Conservation (phyloP, 352 stramenopile genomes). For the Globisporangium orthogonon region DNA sequence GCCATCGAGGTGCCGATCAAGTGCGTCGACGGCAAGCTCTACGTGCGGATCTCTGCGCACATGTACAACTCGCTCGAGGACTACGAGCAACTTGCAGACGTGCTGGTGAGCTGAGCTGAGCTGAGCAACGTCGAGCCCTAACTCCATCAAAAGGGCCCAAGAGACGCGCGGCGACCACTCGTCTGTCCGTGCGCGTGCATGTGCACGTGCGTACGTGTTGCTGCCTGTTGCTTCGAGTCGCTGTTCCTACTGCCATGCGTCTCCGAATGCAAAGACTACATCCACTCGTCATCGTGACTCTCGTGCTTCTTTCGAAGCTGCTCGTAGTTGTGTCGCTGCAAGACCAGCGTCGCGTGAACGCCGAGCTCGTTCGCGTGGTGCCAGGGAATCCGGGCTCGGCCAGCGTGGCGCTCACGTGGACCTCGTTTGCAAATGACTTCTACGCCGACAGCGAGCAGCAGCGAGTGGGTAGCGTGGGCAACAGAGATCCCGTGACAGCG, state of each 20-base stretch:
- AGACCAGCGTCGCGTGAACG: conserved; percentile 18
- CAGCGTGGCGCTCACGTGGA: conserved; percentile 34
- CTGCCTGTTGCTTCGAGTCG: too few relatives aligned
- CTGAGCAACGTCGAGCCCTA: too few relatives aligned
- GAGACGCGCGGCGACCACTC: too few relatives aligned
- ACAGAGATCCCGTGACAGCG: conserved; percentile 24
- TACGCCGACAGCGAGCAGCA: conserved; percentile 7
- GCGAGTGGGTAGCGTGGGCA: conserved; percentile 11
- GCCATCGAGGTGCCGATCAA: conserved; percentile 92
- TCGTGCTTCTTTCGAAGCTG: not conserved
- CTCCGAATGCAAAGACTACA: too few relatives aligned
- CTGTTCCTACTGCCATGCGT: not conserved
- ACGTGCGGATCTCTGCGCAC: conserved; percentile 88
- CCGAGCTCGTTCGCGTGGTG: conserved; percentile 22
- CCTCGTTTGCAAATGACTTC: conserved; percentile 28
- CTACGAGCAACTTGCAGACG: conserved; percentile 61
- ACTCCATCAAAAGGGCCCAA: too few relatives aligned
- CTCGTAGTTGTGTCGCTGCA: not conserved
- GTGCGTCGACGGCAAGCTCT: conserved; percentile 81
- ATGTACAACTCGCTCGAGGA: conserved; percentile 89
- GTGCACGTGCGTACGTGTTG: too few relatives aligned
- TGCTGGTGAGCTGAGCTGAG: conserved; percentile 1
- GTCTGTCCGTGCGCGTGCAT: too few relatives aligned
- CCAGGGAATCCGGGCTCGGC: conserved; percentile 36
- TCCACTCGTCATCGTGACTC: not conserved